Conservation (phyloP, 2,329 filamentous ascomycete genomes). For the Cryphonectria nitschkei region DNA sequence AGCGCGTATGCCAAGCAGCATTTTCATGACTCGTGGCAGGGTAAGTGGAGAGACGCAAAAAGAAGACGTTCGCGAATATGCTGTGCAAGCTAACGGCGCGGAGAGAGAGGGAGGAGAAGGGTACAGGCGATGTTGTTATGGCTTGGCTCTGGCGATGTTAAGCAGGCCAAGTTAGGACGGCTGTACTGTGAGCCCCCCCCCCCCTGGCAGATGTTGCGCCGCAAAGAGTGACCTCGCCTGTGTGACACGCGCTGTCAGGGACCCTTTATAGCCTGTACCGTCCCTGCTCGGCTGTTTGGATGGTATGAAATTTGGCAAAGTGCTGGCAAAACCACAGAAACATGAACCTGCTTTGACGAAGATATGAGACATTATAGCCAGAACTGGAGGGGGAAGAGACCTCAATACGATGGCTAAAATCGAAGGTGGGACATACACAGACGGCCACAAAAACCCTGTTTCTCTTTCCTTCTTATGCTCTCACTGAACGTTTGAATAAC, state of each 20-base stretch:
- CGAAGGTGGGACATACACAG: neutral
- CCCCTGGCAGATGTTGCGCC: neutral
- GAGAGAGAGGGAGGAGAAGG: neutral
- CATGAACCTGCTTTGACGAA: neutral
- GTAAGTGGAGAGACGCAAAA: neutral
- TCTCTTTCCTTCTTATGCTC: no score
- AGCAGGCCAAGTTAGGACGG: neutral
- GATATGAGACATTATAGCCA: neutral
- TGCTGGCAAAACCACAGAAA: neutral
- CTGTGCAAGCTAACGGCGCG: neutral
- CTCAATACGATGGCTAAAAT: neutral
- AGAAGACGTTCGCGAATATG: neutral
- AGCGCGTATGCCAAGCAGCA: neutral
- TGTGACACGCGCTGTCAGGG: neutral
- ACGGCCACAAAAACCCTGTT: neutral
- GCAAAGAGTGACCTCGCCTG: neutral
- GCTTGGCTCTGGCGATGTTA: neutral
- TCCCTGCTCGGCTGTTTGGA: neutral
- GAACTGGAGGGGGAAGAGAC: neutral
- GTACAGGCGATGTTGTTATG: neutral
- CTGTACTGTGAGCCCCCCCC: neutral
- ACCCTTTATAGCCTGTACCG: slow-evolving; percentile 1
- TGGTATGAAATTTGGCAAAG: neutral
- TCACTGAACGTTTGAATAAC: neutral
- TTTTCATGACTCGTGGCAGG: neutral